phyloP scores from a whole-genome alignment of 257 asterid genomes.

The Echites panduratus region DNA sequence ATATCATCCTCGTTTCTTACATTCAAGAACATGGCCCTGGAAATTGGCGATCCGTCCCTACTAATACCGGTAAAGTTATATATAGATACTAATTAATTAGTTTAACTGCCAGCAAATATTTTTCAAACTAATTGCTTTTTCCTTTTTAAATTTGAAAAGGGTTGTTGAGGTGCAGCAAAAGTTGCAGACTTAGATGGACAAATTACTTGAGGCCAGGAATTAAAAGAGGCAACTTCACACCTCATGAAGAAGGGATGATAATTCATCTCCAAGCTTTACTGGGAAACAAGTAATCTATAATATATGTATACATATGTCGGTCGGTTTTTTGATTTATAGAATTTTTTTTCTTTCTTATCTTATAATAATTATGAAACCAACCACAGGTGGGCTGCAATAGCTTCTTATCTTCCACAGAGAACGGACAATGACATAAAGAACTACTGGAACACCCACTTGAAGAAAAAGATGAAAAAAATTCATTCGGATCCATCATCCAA shows the following conservation, averaged over 20 bases:
- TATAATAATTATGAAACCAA: no score
- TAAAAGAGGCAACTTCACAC: constrained; percentile 92
- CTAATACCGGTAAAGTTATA: constrained; percentile 59
- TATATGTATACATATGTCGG: no score
- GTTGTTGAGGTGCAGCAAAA: constrained; percentile 92
- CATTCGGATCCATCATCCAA: constrained; percentile 39
- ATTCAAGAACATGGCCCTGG: constrained; percentile 96
- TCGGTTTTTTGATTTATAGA: no score
- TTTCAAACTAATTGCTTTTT: no score
- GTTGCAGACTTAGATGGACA: constrained; percentile 95
- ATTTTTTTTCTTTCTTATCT: no score
- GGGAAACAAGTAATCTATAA: constrained; percentile 99
- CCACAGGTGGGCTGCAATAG: constrained; percentile 94
- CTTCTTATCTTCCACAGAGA: constrained; percentile 88
- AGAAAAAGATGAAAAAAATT: constrained; percentile 68
- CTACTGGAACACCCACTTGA: constrained; percentile 94
- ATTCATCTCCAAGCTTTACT: constrained; percentile 89
- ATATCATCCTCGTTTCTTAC: constrained; percentile 74
- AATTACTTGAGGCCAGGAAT: constrained; percentile 93
- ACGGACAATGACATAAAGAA: constrained; percentile 96
- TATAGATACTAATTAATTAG: no score
- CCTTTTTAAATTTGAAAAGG: constrained; percentile 30
- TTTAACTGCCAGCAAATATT: no score
- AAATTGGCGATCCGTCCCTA: constrained; percentile 85
- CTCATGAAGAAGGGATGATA: constrained; percentile 98